phyloP scores from a whole-genome alignment of 371 early-diverging fungal species.

The Syncephalis fuscata region DNA sequence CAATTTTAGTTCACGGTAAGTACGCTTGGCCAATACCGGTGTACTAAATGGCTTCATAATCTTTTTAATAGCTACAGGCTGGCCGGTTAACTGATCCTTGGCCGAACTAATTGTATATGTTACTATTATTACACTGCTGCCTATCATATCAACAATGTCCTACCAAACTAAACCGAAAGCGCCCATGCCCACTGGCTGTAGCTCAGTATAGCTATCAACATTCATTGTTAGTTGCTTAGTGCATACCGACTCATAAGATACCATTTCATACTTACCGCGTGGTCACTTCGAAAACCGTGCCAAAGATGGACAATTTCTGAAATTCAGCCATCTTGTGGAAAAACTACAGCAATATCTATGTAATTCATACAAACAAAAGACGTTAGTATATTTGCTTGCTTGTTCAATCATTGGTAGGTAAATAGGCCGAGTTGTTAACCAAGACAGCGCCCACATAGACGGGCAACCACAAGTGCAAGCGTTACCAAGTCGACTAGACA shows the following conservation, averaged over 20 bases:
- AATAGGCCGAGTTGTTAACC: no score
- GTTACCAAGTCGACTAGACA: no score
- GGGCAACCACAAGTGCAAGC: no score
- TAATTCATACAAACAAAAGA: no score
- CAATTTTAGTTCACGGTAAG: conserved; percentile 83
- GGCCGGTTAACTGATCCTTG: conserved; percentile 60
- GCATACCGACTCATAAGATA: background rate
- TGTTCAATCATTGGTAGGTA: no score
- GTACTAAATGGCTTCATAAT: conserved; percentile 87
- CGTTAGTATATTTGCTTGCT: no score
- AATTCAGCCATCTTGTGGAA: conserved; percentile 52
- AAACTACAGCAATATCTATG: no score
- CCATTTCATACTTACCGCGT: conserved; percentile 32
- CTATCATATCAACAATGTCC: no score
- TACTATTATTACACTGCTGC: background rate
- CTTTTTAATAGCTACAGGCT: conserved; percentile 88
- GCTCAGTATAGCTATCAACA: conserved; percentile 56
- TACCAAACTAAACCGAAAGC: conserved; percentile 94
- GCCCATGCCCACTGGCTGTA: conserved; percentile 94
- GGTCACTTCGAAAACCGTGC: conserved; percentile 86
- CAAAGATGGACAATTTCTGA: conserved; percentile 72
- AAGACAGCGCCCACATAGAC: no score
- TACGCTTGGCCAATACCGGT: conserved; percentile 82
- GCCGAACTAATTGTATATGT: conserved; percentile 46
- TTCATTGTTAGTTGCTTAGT: background rate